These are phyloP conservation scores for Salix exigua DNA, from an alignment of 345 rosid genomes.

Conservation along the genomic window DNA sequence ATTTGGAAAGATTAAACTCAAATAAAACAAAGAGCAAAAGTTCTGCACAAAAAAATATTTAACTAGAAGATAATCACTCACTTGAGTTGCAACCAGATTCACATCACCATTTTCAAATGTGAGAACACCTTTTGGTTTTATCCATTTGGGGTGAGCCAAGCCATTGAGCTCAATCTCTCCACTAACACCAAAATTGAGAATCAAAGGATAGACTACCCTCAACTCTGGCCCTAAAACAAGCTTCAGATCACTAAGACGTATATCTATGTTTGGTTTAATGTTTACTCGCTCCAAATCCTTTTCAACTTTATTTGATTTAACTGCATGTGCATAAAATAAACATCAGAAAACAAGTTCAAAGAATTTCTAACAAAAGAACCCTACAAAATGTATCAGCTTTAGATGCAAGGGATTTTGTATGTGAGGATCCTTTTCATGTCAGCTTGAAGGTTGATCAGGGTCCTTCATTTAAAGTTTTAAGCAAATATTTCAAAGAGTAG, in stretches of 20 bases:
- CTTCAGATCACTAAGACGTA: constrained; percentile 84
- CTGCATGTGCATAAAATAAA: constrained; percentile 38
- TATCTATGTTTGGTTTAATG: constrained; percentile 73
- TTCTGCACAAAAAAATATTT: not conserved
- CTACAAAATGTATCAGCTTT: not conserved
- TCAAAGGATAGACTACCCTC: constrained; percentile 87
- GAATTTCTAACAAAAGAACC: not conserved
- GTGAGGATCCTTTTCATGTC: constrained; percentile 1
- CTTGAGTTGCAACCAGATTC: constrained; percentile 98
- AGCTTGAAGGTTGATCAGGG: not conserved
- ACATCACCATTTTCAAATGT: constrained; percentile 95
- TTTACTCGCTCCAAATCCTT: constrained; percentile 62
- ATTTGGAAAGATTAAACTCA: constrained; percentile 15
- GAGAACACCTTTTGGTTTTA: constrained; percentile 88
- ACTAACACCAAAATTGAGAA: constrained; percentile 87
- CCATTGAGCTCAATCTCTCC: constrained; percentile 94
- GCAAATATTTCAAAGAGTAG: not conserved
- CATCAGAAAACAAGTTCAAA: not conserved
- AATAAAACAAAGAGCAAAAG: constrained; percentile 7
- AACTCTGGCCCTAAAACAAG: constrained; percentile 90
- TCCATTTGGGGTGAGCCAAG: constrained; percentile 80
- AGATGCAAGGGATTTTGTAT: not conserved
- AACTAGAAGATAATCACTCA: constrained; percentile 26
- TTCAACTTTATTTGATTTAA: constrained; percentile 59
- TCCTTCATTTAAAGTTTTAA: not conserved